Conservation (phyloP, 2,329 filamentous ascomycete genomes). For the Xylariaceae sp. region DNA sequence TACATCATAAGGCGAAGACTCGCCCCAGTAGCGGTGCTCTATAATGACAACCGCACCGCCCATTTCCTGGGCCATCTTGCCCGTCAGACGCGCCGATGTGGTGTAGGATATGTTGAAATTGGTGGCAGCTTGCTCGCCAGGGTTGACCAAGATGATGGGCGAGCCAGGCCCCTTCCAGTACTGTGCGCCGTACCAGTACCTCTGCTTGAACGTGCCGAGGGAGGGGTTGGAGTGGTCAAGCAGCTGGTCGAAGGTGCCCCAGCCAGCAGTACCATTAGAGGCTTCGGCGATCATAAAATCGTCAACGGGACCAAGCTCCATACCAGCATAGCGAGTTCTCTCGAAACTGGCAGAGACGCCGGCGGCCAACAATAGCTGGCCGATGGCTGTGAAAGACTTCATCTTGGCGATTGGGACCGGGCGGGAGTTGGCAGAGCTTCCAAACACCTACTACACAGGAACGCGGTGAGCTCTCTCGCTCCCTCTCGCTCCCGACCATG, state of each 20-base stretch:
- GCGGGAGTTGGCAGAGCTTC: slow-evolving; percentile 6
- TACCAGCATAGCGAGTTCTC: slow-evolving; percentile 33
- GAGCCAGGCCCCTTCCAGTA: slow-evolving; percentile 49
- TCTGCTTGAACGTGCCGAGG: slow-evolving; percentile 49
- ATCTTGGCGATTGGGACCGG: slow-evolving; percentile 32
- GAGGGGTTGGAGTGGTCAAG: slow-evolving; percentile 48
- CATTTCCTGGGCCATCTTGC: slow-evolving; percentile 46
- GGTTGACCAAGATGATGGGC: slow-evolving; percentile 49
- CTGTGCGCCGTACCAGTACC: slow-evolving; percentile 49
- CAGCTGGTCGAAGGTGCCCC: slow-evolving; percentile 48
- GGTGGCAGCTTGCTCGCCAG: slow-evolving; percentile 46
- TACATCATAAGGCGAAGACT: slow-evolving; percentile 44
- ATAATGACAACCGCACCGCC: slow-evolving; percentile 49
- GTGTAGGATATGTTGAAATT: slow-evolving; percentile 48
- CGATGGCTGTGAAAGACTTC: slow-evolving; percentile 33
- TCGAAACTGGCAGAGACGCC: slow-evolving; percentile 35
- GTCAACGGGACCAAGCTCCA: slow-evolving; percentile 39
- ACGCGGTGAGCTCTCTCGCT: slow-evolving; percentile 9
- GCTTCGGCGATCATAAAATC: slow-evolving; percentile 25
- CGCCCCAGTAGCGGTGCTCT: slow-evolving; percentile 53
- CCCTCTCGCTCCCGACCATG: slow-evolving; percentile 3
- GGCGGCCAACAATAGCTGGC: slow-evolving; percentile 39
- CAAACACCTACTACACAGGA: slow-evolving; percentile 20
- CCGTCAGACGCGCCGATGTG: slow-evolving; percentile 48
- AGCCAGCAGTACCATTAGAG: slow-evolving; percentile 31